These are phyloP conservation scores for Exserohilum turcica DNA, from an alignment of 2,329 filamentous ascomycete genomes.

Conservation along the genomic window DNA sequence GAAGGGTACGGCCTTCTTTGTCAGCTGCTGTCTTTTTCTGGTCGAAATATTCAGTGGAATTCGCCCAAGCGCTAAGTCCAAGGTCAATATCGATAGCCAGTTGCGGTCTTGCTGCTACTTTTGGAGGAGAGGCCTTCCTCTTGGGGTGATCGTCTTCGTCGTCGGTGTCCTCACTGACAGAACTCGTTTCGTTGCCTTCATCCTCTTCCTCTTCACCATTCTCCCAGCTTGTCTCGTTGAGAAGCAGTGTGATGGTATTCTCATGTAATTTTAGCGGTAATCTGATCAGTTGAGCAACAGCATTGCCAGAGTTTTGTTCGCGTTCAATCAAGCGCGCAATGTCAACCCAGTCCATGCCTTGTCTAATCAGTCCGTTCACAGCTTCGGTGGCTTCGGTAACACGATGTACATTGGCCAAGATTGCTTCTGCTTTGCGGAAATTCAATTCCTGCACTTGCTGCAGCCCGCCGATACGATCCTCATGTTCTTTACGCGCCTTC, in stretches of 20 bases:
- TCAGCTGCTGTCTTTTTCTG: conserved; percentile 81
- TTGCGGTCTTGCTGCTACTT: conserved; percentile 47
- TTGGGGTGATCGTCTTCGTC: conserved; percentile 57
- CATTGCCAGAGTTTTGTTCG: conserved; percentile 79
- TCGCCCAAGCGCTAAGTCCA: conserved; percentile 79
- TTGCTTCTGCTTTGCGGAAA: conserved; percentile 83
- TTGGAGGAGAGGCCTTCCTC: conserved; percentile 54
- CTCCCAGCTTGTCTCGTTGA: conserved; percentile 72
- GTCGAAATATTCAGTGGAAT: conserved; percentile 89
- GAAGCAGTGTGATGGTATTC: conserved; percentile 79
- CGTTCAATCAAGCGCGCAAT: conserved; percentile 86
- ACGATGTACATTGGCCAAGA: conserved; percentile 86
- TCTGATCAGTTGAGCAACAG: conserved; percentile 85
- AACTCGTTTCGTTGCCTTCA: conserved; percentile 64
- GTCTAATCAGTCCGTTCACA: conserved; percentile 85
- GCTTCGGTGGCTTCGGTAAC: conserved; percentile 93
- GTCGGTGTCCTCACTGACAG: conserved; percentile 68
- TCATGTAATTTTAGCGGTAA: conserved; percentile 88
- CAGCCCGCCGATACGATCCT: conserved; percentile 80
- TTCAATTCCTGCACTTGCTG: conserved; percentile 83
- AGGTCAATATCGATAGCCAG: conserved; percentile 86
- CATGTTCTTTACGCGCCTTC: conserved; percentile 80
- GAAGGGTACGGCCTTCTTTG: conserved; percentile 85
- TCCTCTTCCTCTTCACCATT: conserved; percentile 65
- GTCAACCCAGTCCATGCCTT: conserved; percentile 98